Conservation (phyloP, 2,329 filamentous ascomycete species). For the Stachybotrys echinatus region DNA sequence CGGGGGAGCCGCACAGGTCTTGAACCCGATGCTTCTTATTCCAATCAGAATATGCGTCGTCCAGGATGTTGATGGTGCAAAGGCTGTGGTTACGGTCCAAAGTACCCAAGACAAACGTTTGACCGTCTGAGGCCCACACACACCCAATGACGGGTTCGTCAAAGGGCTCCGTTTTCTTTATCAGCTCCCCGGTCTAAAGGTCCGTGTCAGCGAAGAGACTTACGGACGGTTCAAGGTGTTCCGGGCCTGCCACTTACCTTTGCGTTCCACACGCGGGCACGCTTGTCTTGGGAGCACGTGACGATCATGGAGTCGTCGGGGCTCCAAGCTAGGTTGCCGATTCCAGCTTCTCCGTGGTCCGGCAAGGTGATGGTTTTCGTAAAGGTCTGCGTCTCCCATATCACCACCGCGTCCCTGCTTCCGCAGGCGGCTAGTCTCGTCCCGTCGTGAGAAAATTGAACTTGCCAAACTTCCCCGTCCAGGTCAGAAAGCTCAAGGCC, state of each 20-base stretch:
- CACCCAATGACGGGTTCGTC: conserved; percentile 83
- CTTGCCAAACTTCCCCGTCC: conserved; percentile 82
- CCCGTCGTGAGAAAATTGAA: conserved; percentile 87
- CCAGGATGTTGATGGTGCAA: conserved; percentile 64
- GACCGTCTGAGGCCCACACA: conserved; percentile 78
- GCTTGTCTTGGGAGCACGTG: conserved; percentile 71
- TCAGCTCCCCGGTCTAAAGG: conserved; percentile 53
- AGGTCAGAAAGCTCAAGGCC: conserved; percentile 68
- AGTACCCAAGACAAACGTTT: conserved; percentile 73
- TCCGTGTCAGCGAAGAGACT: background rate
- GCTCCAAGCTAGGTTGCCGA: conserved; percentile 84
- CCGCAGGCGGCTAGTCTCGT: conserved; percentile 77
- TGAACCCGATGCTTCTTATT: conserved; percentile 69
- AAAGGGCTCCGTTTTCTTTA: conserved; percentile 64
- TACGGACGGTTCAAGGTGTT: background rate
- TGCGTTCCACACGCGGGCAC: conserved; percentile 70
- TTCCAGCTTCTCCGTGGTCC: conserved; percentile 58
- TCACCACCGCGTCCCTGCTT: conserved; percentile 65
- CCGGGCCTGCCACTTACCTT: conserved; percentile 43
- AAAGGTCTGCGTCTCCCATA: conserved; percentile 76
- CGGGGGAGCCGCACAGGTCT: conserved; percentile 75
- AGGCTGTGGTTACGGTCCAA: conserved; percentile 64
- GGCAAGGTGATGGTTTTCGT: conserved; percentile 43
- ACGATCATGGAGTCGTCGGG: conserved; percentile 84
- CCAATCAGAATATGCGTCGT: conserved; percentile 61